Evolutionary conservation across 1,284 basidiomycete species (phyloP).

Genomic region (Austroboletus olivaceoglutinosus): DNA sequence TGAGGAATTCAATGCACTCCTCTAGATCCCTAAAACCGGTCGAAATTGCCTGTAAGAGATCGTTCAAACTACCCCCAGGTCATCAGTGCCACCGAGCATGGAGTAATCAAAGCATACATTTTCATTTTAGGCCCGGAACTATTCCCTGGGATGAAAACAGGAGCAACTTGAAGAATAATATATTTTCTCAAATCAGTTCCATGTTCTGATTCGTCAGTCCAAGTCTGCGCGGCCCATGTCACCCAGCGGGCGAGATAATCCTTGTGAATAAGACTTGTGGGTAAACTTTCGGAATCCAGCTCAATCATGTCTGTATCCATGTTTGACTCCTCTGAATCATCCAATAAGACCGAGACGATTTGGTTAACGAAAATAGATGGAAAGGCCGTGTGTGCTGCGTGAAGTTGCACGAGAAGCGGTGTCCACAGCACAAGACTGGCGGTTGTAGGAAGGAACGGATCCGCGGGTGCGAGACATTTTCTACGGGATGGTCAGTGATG

Average conservation of each 20-base stretch:
- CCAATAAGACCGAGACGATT: conserved; percentile 46
- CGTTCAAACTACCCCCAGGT: conserved; percentile 15
- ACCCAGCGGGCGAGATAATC: conserved; percentile 67
- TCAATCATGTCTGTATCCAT: conserved; percentile 9
- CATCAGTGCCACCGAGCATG: conserved; percentile 10
- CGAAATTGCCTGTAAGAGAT: conserved; percentile 20
- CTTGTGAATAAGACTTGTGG: conserved; percentile 45
- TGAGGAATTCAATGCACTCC: conserved; percentile 17
- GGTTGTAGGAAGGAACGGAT: conserved; percentile 50
- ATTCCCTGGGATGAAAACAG: conserved; percentile 43
- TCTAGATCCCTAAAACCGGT: conserved; percentile 20
- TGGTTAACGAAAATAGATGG: conserved; percentile 49
- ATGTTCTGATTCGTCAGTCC: conserved; percentile 29
- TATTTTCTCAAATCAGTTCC: conserved; percentile 45
- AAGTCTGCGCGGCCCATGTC: conserved; percentile 52
- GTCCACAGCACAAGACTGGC: conserved; percentile 66
- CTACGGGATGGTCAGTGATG: conserved; percentile 37
- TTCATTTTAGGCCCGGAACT: conserved; percentile 28
- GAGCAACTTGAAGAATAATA: conserved; percentile 45
- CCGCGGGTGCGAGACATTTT: conserved; percentile 53
- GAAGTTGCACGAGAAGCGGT: conserved; percentile 65
- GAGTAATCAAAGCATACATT: conserved; percentile 34
- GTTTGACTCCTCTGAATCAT: conserved; percentile 11
- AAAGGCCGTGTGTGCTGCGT: conserved; percentile 55
- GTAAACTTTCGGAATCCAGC: conserved; percentile 9